phyloP scores from a whole-genome alignment of 495 filamentous ascomycete genomes.

The Trypethelium eluteriae region DNA sequence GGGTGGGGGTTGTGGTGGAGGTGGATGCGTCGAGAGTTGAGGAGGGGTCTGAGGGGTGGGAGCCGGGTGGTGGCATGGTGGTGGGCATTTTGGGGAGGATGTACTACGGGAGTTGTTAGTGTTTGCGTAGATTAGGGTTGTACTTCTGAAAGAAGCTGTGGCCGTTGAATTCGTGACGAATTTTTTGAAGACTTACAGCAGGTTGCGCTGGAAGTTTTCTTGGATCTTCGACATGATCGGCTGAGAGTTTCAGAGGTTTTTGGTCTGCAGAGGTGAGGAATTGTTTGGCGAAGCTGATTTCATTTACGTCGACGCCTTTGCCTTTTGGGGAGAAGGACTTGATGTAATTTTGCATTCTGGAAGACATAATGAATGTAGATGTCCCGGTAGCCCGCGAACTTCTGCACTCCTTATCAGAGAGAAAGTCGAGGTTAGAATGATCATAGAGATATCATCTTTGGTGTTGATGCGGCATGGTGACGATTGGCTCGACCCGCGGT shows the following conservation, averaged over 20 bases:
- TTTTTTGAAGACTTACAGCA: constrained; percentile 51
- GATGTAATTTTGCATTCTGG: background rate
- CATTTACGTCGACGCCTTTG: background rate
- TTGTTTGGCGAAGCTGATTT: constrained; percentile 57
- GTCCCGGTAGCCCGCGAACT: too few species aligned
- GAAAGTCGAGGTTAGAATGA: too few species aligned
- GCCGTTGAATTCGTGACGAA: constrained; percentile 1
- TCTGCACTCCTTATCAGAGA: too few species aligned
- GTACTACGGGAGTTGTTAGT: constrained; percentile 32
- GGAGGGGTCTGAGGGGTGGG: constrained; percentile 18
- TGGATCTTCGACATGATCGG: constrained; percentile 81
- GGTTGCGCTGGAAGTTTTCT: constrained; percentile 59
- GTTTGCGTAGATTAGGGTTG: background rate
- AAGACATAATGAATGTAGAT: too few species aligned
- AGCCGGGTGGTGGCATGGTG: constrained; percentile 39
- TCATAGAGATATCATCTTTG: too few species aligned
- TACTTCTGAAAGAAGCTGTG: constrained; percentile 10
- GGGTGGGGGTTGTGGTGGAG: constrained; percentile 43
- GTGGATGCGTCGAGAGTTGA: constrained; percentile 35
- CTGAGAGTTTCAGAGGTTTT: constrained; percentile 63
- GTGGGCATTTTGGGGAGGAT: constrained; percentile 39
- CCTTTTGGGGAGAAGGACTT: constrained; percentile 2
- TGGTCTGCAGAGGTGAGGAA: constrained; percentile 75
- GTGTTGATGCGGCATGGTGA: background rate
- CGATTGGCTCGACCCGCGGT: background rate